A percentile compares a stretch with the other conserved stretches of the same genome.
These are phyloP conservation scores for Kodamaea neixiangensis DNA, from an alignment of 805 yeast species.

Conservation along the genomic window DNA sequence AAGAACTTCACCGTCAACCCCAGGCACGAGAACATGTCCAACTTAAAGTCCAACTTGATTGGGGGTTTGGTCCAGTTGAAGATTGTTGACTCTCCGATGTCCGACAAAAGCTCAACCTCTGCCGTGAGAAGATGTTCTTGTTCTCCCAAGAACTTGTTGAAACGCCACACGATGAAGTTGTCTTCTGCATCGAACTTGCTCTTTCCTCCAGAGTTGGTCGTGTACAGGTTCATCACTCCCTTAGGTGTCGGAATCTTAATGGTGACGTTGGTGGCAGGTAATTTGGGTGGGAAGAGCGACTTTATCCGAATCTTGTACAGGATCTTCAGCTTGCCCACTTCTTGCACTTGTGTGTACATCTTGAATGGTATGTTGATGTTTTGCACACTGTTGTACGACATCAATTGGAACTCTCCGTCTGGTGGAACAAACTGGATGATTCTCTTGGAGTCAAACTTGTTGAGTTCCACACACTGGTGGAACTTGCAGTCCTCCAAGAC, in stretches of 20 bases:
- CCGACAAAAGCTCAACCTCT: constrained; percentile 42
- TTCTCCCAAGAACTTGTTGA: constrained; percentile 66
- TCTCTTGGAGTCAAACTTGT: constrained; percentile 64
- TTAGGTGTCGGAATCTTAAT: constrained; percentile 69
- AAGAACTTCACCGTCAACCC: constrained; percentile 75
- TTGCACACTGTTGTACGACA: constrained; percentile 57
- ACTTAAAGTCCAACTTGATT: constrained; percentile 63
- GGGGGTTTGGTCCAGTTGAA: constrained; percentile 71
- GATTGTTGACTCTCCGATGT: constrained; percentile 13
- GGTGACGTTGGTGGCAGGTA: constrained; percentile 63
- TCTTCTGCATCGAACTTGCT: constrained; percentile 69
- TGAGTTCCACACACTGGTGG: constrained; percentile 82
- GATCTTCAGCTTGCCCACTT: constrained; percentile 43
- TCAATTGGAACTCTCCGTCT: constrained; percentile 81
- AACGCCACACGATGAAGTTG: constrained; percentile 65
- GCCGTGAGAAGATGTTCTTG: constrained; percentile 63
- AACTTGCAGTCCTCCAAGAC: constrained; percentile 75
- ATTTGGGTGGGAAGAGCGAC: constrained; percentile 59
- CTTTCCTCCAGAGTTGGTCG: constrained; percentile 60
- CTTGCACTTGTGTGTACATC: constrained; percentile 56
- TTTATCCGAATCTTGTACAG: constrained; percentile 62
- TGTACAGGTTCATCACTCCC: constrained; percentile 26
- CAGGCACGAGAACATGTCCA: constrained; percentile 75
- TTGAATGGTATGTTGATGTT: constrained; percentile 71
- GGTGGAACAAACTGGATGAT: constrained; percentile 79